Evolutionary conservation across 2,329 filamentous ascomycete genomes (phyloP), one percentile per base, ranked within the genome.

Genomic region (Graphium sp.): DNA sequence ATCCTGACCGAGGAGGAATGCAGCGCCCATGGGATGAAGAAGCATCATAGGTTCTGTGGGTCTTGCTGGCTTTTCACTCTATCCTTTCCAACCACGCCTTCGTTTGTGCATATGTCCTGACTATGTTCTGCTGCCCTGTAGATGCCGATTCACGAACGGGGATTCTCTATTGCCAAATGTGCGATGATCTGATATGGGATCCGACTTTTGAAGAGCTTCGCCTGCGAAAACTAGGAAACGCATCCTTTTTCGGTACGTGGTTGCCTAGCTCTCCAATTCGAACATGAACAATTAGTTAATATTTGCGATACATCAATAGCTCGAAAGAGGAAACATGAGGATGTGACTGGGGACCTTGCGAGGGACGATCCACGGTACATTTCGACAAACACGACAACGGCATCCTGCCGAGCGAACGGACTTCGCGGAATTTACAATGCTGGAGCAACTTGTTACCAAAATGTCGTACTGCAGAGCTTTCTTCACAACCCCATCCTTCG

Each of bases 401-500:
- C 81, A 6, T 79, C 83, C 9, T 94, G 87, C 46, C 74, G 81
- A 32, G 84, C 83, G 12, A 84, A 78, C 39, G 87, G 89, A 7
- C 69, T 94, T 22, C 74, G 89, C 20, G 87, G 87, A 18, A 77
- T 98, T 35, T 94, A 92, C 53, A 98, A 95, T 45, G 87, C 93
- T 48, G 89, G 87, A n/a, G 84, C 91, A 33, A 95, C 89, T 8
- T 98, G 87, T 57, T 98, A 94, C 53, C 87, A 95, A 65, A 92
- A 89, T 41, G 87, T 94, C 18, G 84, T 95, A 26, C 62, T 98
- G 11, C 89, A 95, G 50, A 84, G 79, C 32, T 74, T 98, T 41
- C 68, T 95, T 31, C 87, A 94, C 55, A 94, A 95, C 45, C 87
- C 87, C 1, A 66, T 94, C 24, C 66, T 98, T 18, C 74, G 82